Evolutionary conservation across 768 basidiomycete species (phyloP).

Genomic region (Brasilioporus rufonigricans): DNA sequence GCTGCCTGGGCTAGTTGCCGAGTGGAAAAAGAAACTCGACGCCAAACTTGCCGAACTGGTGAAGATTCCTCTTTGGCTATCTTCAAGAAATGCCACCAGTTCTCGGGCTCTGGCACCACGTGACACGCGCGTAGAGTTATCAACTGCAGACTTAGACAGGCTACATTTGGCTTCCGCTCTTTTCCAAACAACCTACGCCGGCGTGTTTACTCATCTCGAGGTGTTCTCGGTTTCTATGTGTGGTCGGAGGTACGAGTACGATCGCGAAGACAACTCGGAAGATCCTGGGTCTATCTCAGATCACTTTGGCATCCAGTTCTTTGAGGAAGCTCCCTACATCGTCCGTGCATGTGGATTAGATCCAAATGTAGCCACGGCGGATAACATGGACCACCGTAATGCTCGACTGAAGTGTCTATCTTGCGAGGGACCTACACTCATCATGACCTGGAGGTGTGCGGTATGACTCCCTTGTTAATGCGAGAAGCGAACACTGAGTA

Average conservation of each 20-base stretch:
- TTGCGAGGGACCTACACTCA: background rate
- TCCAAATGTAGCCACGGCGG: conserved; percentile 3
- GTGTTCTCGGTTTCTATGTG: background rate
- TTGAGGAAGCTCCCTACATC: conserved; percentile 7
- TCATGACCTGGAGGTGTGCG: conserved; percentile 7
- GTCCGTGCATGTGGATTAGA: conserved; percentile 9
- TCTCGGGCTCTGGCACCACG: background rate
- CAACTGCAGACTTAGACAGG: background rate
- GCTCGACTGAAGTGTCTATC: conserved; percentile 8
- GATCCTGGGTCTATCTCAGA: background rate
- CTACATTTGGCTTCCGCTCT: conserved; percentile 8
- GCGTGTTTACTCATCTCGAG: background rate
- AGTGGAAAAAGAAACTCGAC: conserved; percentile 9
- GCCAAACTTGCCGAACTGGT: conserved; percentile 4
- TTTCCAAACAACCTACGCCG: background rate
- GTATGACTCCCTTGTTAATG: background rate
- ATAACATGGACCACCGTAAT: conserved; percentile 13
- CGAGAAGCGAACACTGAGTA: too few relatives aligned
- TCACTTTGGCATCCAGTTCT: background rate
- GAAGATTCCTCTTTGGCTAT: background rate
- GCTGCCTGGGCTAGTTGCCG: background rate
- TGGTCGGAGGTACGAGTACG: too few relatives aligned
- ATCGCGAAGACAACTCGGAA: background rate
- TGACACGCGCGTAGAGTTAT: background rate
- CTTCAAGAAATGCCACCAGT: background rate